Evolutionary conservation across 164 flowering plant species (phyloP), one percentile per base, ranked within the genome.

Genomic region (Stephania cephalantha): DNA sequence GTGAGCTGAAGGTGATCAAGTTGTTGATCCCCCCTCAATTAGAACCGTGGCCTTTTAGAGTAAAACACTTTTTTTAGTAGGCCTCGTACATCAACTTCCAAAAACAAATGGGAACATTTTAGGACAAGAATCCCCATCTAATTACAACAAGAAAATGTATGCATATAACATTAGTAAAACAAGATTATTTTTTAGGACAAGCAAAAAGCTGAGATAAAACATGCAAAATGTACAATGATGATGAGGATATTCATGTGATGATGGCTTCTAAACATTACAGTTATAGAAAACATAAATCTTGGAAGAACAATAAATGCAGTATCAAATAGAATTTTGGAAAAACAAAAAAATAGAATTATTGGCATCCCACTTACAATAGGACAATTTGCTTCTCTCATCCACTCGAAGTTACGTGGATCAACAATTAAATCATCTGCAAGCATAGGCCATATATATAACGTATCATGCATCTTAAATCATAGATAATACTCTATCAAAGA

Each of bases 331-430:
- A 68, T 7, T 74, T 25, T 25, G 25, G 25, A 25, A 25, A 25
- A 25, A 25, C 25, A 25, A 25, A 25, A 25, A 44, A 53, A 46
- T 53, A 48, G 71, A 35, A 68, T 7, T 74, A 31, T 11, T 12
- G 69, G 55, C 7, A 50, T 10, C 52, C 65, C 30, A 86, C 97
- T 92, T 86, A 95, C 99, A 78, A 95, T 85, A 74, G 99, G 99
- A 75, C 98, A 95, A 76, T 90, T 90, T 53, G 97, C 95, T 79
- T 91, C 96, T 79, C 99, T 88, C 91, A 95, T 82, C 99, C 98
- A 95, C 81, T 95, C 98, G 68, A 93, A 84, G 80, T 95, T 95
- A 64, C 99, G 95, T 18, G 99, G 99, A 87, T 95, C 99, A 77
- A 95, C 99, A 79, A 95, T 87, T 81, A 95, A 83, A 81, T 95